These are phyloP conservation scores for Diplodia intermedia DNA, from an alignment of 2,329 filamentous ascomycete species.

Conservation along the genomic window DNA sequence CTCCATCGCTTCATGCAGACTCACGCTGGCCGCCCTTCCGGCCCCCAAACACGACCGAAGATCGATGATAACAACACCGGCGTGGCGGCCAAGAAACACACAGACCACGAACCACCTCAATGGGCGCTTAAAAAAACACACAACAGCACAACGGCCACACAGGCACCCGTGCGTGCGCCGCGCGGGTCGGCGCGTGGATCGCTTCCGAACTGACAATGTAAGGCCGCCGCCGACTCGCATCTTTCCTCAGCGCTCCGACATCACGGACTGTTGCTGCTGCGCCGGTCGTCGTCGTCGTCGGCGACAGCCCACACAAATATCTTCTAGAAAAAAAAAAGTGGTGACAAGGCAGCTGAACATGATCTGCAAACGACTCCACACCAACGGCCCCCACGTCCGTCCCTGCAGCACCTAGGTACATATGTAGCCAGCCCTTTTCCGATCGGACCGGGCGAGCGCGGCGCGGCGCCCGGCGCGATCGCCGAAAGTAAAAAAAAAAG, in stretches of 20 bases:
- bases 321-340: background rate
- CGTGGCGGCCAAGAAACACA: background rate
- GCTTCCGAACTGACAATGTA: background rate
- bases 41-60: background rate
- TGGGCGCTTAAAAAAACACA: background rate
- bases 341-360: background rate
- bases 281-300: no score
- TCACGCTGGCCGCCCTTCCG: background rate
- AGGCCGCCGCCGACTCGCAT: no score
- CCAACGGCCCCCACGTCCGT: background rate
- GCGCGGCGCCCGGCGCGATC: background rate
- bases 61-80: background rate
- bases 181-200: background rate
- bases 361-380: background rate
- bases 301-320: background rate
- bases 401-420: background rate
- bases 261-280: no score
- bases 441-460: background rate
- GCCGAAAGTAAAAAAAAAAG: no score
- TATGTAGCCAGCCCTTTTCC: background rate
- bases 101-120: background rate
- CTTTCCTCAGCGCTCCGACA: no score
- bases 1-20: background rate
- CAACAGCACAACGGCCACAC: background rate
- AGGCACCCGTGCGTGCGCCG: background rate